phyloP scores from a whole-genome alignment of 495 filamentous ascomycete genomes.

The Umbilicaria muhlenbergii region DNA sequence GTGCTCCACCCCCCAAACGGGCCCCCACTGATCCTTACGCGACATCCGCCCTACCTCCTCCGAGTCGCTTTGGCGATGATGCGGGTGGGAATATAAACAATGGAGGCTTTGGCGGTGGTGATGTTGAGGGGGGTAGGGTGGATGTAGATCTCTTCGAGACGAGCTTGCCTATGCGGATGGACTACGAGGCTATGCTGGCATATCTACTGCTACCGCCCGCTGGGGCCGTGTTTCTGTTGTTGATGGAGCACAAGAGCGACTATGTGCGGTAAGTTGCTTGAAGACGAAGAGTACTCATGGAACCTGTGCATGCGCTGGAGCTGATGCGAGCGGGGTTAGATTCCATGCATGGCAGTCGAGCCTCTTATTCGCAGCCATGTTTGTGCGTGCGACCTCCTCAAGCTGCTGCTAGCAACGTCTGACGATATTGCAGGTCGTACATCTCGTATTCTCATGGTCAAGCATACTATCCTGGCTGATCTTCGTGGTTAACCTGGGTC shows the following conservation, averaged over 20 bases:
- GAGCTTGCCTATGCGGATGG: constrained; percentile 69
- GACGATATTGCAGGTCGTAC: constrained; percentile 35
- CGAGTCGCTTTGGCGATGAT: constrained; percentile 22
- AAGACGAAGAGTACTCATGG: neutral
- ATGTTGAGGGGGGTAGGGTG: constrained; percentile 38
- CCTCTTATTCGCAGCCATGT: constrained; percentile 71
- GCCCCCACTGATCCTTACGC: constrained; percentile 17
- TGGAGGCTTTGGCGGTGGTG: constrained; percentile 8
- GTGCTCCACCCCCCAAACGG: constrained; percentile 12
- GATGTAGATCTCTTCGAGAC: constrained; percentile 67
- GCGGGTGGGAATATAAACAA: neutral
- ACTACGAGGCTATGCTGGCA: constrained; percentile 80
- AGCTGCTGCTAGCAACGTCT: constrained; percentile 2
- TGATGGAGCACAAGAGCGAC: constrained; percentile 87
- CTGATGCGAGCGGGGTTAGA: constrained; percentile 23
- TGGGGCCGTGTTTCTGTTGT: constrained; percentile 67
- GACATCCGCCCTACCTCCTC: constrained; percentile 26
- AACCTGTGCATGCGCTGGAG: neutral
- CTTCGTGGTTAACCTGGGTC: constrained; percentile 52
- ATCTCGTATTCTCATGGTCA: constrained; percentile 76
- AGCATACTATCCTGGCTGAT: constrained; percentile 71
- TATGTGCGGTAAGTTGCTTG: constrained; percentile 63
- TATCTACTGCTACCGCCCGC: constrained; percentile 79
- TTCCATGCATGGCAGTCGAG: constrained; percentile 95
- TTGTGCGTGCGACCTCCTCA: constrained; percentile 33